Conservation (phyloP, 805 yeast species). For the Nematodospora valgi region DNA sequence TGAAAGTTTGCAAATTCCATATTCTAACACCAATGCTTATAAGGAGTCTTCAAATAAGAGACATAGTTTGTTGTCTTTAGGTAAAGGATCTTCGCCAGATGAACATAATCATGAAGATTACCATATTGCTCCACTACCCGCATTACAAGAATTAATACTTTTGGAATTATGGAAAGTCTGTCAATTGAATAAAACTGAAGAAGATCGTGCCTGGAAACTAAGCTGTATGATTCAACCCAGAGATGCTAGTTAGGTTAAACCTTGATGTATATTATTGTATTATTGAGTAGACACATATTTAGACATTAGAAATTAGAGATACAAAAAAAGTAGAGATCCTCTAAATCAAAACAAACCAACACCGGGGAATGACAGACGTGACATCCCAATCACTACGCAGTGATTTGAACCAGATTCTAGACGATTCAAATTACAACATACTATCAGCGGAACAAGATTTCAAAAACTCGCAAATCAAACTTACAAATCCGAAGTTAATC, state of each 20-base stretch:
- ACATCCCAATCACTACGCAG: too few relatives aligned
- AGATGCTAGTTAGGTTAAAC: too few relatives aligned
- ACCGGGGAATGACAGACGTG: too few relatives aligned
- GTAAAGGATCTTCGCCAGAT: neutral
- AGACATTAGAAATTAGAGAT: too few relatives aligned
- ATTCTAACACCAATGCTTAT: slow-evolving; percentile 16
- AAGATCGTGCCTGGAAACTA: slow-evolving; percentile 70
- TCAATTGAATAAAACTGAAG: slow-evolving; percentile 55
- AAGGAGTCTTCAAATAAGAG: slow-evolving; percentile 14
- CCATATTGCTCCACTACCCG: slow-evolving; percentile 37
- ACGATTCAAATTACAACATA: slow-evolving; percentile 3
- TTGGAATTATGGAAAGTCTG: slow-evolving; percentile 69
- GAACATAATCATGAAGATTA: slow-evolving; percentile 24
- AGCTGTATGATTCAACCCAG: slow-evolving; percentile 61
- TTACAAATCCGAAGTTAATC: slow-evolving; percentile 27
- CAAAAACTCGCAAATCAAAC: slow-evolving; percentile 8
- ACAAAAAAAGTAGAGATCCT: too few relatives aligned
- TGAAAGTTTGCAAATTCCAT: slow-evolving; percentile 65
- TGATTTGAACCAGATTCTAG: too few relatives aligned
- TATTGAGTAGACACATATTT: too few relatives aligned
- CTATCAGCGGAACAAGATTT: slow-evolving; percentile 15
- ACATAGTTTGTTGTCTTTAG: slow-evolving; percentile 20
- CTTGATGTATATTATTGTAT: too few relatives aligned
- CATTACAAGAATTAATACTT: slow-evolving; percentile 56
- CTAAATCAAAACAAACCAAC: too few relatives aligned